Base-by-base conservation (phyloP, 208 protist genomes). In the Trypanosoma melophagium region DNA sequence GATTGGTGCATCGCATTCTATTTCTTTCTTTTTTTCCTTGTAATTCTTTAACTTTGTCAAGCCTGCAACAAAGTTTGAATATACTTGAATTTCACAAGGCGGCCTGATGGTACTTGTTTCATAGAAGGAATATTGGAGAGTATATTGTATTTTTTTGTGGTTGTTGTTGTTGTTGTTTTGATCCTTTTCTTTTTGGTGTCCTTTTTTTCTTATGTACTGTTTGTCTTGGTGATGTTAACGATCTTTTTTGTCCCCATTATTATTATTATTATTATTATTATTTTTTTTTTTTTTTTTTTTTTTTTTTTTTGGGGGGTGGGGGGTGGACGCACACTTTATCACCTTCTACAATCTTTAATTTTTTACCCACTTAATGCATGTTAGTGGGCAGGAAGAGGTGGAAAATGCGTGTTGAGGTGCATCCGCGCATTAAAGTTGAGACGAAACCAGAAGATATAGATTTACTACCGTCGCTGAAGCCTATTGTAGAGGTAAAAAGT, bases 101-200 rank as follows among this genome's bases (percentile, higher is more conserved):
- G 17, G 50, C 31, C 25, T 66, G 50, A 35, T 21, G 17, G 35
- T 22, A 22, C 31, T 17, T 66, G 14, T 57, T 21, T 12, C 50
- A 66, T 66, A 66, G 60, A 66, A n/a, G 16, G 28, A 66, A 10
- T 52, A 13, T 40, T 41, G 25, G 19, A 38, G 10, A 13, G 22
- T 62, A 21, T 52, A 2, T 35, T 16, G 8, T 52, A 31, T 17
- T 57, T 10, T 57, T 17, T 40, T 57, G 12, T 44, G 7, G 12
- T 47, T 47, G 2, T 47, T 47, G 3, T 47, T 47, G 9, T 47
- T 47, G 9, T 47, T 47, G 13, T 47, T 47, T 47, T 47, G 16
- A 10, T n/a, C 16, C 9, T n/a, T 47, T n/a, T 47, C 4, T 47
- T 17, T 47, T 17, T 47, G 10, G 9, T 47, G 1, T 47, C 16